Conservation (phyloP, 257 asterid genomes). For the Forsythia suspensa region DNA sequence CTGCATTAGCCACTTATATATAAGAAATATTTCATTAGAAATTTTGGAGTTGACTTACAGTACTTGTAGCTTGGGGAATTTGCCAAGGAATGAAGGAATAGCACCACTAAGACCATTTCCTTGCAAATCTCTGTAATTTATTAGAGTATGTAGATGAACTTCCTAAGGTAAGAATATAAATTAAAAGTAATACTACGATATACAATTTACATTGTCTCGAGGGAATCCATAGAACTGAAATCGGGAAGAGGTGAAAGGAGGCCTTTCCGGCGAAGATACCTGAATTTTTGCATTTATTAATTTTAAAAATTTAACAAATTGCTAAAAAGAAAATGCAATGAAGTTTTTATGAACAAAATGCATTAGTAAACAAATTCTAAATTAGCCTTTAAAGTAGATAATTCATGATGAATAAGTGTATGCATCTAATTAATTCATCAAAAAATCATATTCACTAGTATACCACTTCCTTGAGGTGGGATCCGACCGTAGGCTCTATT, state of each 20-base stretch:
- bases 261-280: slow-evolving; percentile 25
- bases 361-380: not conserved
- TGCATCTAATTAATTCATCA: not conserved
- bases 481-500: too few relatives aligned
- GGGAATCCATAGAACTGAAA: slow-evolving; percentile 51
- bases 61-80: slow-evolving; percentile 39
- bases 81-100: slow-evolving; percentile 46
- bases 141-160: not conserved
- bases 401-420: too few relatives aligned
- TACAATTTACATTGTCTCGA: slow-evolving; percentile 39
- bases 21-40: too few relatives aligned
- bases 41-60: slow-evolving; percentile 34
- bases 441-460: too few relatives aligned
- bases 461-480: too few relatives aligned
- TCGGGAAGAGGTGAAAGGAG: slow-evolving; percentile 27
- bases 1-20: not conserved
- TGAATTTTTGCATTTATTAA: slow-evolving; percentile 6
- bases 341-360: too few relatives aligned
- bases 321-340: not conserved
- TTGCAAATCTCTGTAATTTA: slow-evolving; percentile 40
- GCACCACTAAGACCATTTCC: slow-evolving; percentile 25
- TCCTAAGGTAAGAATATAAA: not conserved
- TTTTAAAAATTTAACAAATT: too few relatives aligned
- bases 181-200: too few relatives aligned
- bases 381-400: not conserved